Conservation (phyloP, 805 yeast species). For the Candida stauntonica region DNA sequence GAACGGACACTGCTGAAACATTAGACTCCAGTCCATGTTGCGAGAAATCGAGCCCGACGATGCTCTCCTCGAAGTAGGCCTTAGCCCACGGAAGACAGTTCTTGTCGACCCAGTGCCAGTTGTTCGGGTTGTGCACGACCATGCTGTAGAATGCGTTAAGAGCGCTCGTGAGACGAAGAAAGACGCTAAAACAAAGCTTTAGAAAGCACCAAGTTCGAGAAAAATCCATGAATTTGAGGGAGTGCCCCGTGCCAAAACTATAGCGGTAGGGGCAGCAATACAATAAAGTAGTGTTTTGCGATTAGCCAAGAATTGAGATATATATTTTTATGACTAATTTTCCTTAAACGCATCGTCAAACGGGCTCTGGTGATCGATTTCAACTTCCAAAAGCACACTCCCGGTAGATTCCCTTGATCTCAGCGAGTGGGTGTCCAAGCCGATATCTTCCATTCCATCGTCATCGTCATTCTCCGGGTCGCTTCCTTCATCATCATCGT, state of each 20-base stretch:
- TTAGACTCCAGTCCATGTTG: slow-evolving; percentile 27
- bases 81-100: slow-evolving; percentile 65
- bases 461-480: slow-evolving; percentile 10
- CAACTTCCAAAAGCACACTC: slow-evolving; percentile 26
- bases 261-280: too few species aligned
- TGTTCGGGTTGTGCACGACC: slow-evolving; percentile 71
- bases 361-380: slow-evolving; percentile 20
- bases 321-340: not conserved
- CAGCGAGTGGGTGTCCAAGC: slow-evolving; percentile 5
- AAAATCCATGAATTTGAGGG: slow-evolving; percentile 4
- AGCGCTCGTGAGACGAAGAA: not conserved
- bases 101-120: slow-evolving; percentile 76
- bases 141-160: too few species aligned
- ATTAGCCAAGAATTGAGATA: not conserved
- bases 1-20: slow-evolving; percentile 38
- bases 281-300: too few species aligned
- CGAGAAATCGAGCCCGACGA: slow-evolving; percentile 26
- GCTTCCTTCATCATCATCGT: slow-evolving; percentile 14
- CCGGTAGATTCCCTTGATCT: slow-evolving; percentile 17
- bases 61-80: slow-evolving; percentile 40
- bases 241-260: too few species aligned
- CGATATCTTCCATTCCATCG: too few species aligned
- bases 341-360: slow-evolving; percentile 14
- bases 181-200: not conserved
- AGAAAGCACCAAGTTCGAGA: slow-evolving; percentile 5